phyloP scores from a whole-genome alignment of 345 rosid species.

The Syzygium aromaticum region DNA sequence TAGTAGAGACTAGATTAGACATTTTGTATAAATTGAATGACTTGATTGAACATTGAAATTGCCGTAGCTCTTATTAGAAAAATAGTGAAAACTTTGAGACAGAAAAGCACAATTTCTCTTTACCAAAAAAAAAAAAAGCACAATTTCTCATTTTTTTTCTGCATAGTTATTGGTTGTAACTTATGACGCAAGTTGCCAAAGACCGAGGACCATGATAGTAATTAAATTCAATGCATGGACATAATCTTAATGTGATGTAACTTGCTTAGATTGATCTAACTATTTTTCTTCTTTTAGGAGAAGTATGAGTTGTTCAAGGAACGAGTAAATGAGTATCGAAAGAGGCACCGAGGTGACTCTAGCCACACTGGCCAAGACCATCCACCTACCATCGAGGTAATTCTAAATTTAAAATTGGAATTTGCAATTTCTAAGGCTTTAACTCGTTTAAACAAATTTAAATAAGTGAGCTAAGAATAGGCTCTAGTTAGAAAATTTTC shows the following conservation, averaged over 20 bases:
- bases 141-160: too few species aligned
- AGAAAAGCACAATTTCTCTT: too few species aligned
- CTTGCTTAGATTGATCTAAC: neutral
- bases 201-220: neutral
- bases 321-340: neutral
- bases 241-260: too few species aligned
- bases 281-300: neutral
- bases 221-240: neutral
- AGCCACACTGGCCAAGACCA: conserved; percentile 4
- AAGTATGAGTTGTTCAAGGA: conserved; percentile 20
- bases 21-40: too few species aligned
- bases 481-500: neutral
- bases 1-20: too few species aligned
- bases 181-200: neutral
- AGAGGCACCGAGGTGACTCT: neutral
- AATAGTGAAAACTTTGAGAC: neutral
- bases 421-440: neutral
- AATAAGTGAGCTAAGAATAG: neutral
- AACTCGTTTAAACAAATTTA: neutral
- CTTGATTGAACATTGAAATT: too few species aligned
- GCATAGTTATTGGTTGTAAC: too few species aligned
- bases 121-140: too few species aligned
- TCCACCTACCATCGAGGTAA: conserved; percentile 18
- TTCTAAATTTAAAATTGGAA: neutral
- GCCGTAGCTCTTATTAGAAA: too few species aligned